Evolutionary conservation across 495 filamentous ascomycete genomes (phyloP).

Genomic region (Choiromyces venosus): DNA sequence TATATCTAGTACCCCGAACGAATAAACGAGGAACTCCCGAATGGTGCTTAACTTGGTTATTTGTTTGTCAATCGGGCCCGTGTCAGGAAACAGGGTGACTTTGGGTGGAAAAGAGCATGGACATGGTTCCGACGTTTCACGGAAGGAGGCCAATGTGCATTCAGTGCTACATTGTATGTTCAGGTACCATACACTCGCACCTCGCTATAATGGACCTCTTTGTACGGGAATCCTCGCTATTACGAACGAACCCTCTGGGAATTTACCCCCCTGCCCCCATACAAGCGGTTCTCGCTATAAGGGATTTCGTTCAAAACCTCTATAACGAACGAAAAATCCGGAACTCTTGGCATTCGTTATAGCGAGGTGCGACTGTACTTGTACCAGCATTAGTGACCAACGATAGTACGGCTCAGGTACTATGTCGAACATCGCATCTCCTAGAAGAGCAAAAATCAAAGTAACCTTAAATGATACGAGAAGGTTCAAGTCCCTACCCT

Average conservation of each 20-base stretch:
- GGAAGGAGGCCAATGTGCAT: not conserved
- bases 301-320: too few species aligned
- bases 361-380: too few species aligned
- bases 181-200: too few species aligned
- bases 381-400: not conserved
- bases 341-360: too few species aligned
- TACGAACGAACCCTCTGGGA: too few species aligned
- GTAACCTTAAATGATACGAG: not conserved
- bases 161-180: not conserved
- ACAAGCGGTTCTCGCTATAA: too few species aligned
- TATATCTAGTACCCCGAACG: not conserved
- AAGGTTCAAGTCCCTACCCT: not conserved
- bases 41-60: not conserved
- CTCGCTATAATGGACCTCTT: too few species aligned
- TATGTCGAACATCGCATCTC: not conserved
- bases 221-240: too few species aligned
- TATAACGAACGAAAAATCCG: too few species aligned
- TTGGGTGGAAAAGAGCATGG: not conserved
- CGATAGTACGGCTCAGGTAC: not conserved
- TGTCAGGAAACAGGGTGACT: not conserved
- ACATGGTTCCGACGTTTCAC: not conserved
- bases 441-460: not conserved
- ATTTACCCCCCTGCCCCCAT: too few species aligned
- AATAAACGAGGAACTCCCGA: not conserved
- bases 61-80: not conserved